phyloP scores from a whole-genome alignment of 2,329 filamentous ascomycete genomes.

The Xylariaceae sp. region DNA sequence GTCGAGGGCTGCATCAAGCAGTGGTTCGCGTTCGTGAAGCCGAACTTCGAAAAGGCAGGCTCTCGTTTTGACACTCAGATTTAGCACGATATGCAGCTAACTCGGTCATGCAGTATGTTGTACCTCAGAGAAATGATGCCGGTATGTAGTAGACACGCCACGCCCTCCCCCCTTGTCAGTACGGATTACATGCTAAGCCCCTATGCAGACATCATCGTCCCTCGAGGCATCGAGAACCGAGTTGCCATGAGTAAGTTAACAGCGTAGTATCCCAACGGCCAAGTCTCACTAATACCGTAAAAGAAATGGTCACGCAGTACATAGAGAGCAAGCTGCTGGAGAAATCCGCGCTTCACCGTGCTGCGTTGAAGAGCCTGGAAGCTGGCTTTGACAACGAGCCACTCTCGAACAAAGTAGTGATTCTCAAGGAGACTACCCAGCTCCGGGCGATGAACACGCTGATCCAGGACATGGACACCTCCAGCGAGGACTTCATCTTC shows the following conservation, averaged over 20 bases:
- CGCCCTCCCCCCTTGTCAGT: not conserved
- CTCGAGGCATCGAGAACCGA: constrained; percentile 87
- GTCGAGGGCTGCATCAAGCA: constrained; percentile 96
- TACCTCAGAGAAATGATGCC: constrained; percentile 83
- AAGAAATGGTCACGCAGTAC: constrained; percentile 88
- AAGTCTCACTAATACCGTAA: constrained; percentile 8
- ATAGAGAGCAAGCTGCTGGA: constrained; percentile 81
- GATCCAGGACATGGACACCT: constrained; percentile 72
- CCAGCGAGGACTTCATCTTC: constrained; percentile 89
- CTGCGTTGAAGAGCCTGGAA: constrained; percentile 71
- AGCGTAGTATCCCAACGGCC: not conserved
- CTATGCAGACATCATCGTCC: constrained; percentile 76
- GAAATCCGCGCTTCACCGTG: constrained; percentile 79
- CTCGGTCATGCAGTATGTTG: constrained; percentile 58
- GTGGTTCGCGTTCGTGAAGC: constrained; percentile 95
- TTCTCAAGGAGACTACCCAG: constrained; percentile 74
- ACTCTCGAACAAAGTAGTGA: constrained; percentile 67
- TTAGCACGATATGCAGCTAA: constrained; percentile 15
- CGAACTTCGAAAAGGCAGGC: constrained; percentile 76
- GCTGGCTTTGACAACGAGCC: constrained; percentile 64
- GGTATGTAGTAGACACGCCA: constrained; percentile 42
- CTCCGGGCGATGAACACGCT: constrained; percentile 86
- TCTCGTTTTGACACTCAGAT: not conserved
- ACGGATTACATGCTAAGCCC: constrained; percentile 10
- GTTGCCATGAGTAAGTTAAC: constrained; percentile 69